These are phyloP conservation scores for Calvatia gigantea DNA, from an alignment of 768 basidiomycete genomes.

Conservation along the genomic window DNA sequence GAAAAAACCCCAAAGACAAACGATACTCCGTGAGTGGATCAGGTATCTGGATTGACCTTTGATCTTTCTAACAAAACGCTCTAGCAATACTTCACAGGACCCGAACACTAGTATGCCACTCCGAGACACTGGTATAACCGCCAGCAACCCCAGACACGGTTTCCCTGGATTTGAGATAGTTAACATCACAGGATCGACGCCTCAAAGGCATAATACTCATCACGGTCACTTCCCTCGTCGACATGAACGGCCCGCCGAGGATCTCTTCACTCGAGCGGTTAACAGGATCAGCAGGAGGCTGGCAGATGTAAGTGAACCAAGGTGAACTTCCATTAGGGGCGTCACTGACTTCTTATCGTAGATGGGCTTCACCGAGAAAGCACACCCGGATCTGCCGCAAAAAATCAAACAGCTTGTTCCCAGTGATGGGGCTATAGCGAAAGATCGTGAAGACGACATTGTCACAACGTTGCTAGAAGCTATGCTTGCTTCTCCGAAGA, in stretches of 20 bases:
- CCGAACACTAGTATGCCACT: background rate
- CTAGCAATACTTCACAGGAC: constrained; percentile 1
- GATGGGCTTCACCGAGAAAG: constrained; percentile 73
- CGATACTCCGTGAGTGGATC: constrained; percentile 10
- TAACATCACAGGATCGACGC: constrained; percentile 36
- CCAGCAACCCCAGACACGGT: constrained; percentile 57
- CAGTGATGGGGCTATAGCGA: constrained; percentile 34
- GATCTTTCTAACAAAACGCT: background rate
- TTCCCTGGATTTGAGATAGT: constrained; percentile 65
- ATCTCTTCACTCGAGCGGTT: constrained; percentile 36
- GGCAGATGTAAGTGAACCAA: constrained; percentile 50
- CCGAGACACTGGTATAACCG: constrained; percentile 27
- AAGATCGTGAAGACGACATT: constrained; percentile 62
- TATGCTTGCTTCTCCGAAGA: constrained; percentile 36
- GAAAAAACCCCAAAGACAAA: constrained; percentile 19
- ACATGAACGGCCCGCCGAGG: constrained; percentile 24
- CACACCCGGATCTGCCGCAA: constrained; percentile 47
- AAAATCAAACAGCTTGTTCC: constrained; percentile 52
- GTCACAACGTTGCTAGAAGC: constrained; percentile 61
- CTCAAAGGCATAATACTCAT: constrained; percentile 35
- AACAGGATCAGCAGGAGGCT: constrained; percentile 55
- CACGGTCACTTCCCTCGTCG: constrained; percentile 32
- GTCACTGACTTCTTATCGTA: constrained; percentile 23
- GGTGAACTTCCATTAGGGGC: background rate
- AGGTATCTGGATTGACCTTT: background rate